Percentiles rank a stretch among this genome's conserved stretches.
Evolutionary conservation across 805 yeast species (phyloP).

Genomic region (Metschnikowia noctiluminum): DNA sequence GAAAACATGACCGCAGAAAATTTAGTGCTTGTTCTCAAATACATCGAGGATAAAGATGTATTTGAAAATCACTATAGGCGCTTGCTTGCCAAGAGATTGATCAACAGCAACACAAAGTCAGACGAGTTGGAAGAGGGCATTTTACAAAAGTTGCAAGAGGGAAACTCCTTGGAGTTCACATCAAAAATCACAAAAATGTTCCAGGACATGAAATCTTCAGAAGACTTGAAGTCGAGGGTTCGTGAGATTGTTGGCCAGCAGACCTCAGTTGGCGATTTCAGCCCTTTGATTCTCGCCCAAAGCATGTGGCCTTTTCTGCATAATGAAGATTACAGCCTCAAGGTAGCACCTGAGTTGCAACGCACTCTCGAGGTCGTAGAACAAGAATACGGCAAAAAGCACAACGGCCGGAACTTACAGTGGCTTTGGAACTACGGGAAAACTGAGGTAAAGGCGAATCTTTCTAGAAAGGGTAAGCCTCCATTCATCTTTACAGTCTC

Average conservation of each 20-base stretch:
- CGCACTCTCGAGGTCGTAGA: constrained; percentile 65
- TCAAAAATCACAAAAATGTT: constrained; percentile 94
- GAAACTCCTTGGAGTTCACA: constrained; percentile 89
- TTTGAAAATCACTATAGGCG: constrained; percentile 93
- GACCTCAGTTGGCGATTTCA: constrained; percentile 42
- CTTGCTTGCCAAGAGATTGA: constrained; percentile 81
- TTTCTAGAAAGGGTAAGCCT: constrained; percentile 75
- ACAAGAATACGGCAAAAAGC: constrained; percentile 66
- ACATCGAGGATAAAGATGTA: constrained; percentile 89
- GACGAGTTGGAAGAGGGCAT: constrained; percentile 83
- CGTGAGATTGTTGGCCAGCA: constrained; percentile 35
- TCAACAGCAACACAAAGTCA: constrained; percentile 79
- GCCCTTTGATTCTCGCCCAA: constrained; percentile 78
- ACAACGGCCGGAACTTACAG: constrained; percentile 81
- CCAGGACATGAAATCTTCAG: constrained; percentile 83
- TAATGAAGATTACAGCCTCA: constrained; percentile 38
- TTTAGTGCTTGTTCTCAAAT: constrained; percentile 81
- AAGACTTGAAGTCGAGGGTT: constrained; percentile 63
- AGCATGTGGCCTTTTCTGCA: constrained; percentile 81
- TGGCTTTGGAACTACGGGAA: constrained; percentile 97
- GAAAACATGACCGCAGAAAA: constrained; percentile 81
- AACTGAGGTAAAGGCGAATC: constrained; percentile 85
- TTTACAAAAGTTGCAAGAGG: constrained; percentile 82
- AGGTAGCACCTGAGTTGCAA: constrained; percentile 65
- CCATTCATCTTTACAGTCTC: constrained; percentile 81